Conservation (phyloP, 1,284 basidiomycete genomes). For the Ganoderma sp. region DNA sequence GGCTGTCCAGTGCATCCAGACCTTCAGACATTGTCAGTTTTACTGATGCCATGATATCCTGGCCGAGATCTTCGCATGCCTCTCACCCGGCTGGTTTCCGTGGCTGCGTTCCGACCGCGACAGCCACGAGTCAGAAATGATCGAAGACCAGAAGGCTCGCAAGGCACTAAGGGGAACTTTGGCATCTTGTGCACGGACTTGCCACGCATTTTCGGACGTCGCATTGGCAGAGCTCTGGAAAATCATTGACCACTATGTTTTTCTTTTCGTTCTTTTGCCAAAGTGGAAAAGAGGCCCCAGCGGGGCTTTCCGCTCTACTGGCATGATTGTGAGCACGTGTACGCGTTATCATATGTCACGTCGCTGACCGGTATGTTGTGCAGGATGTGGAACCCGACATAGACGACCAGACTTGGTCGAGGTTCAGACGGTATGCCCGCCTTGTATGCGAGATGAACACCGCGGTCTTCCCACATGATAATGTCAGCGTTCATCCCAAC, state of each 20-base stretch:
- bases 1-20: too few species aligned
- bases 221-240: not conserved
- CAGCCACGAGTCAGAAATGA: too few species aligned
- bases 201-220: not conserved
- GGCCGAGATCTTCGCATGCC: not conserved
- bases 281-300: not conserved
- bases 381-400: not conserved
- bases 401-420: not conserved
- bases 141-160: not conserved
- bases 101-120: not conserved
- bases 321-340: not conserved
- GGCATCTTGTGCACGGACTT: not conserved
- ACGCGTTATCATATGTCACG: too few species aligned
- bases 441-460: not conserved
- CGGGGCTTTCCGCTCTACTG: not conserved
- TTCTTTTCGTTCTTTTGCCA: not conserved
- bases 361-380: not conserved
- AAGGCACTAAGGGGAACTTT: not conserved
- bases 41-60: not conserved
- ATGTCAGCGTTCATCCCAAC: not conserved
- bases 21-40: too few species aligned
- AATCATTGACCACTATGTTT: not conserved
- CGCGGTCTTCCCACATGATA: not conserved
- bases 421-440: not conserved
- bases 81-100: not conserved